Percentiles rank a stretch among this genome's conserved stretches.
phyloP scores from a whole-genome alignment of 2,329 filamentous ascomycete species.

The Decorospora gaudefroyi region DNA sequence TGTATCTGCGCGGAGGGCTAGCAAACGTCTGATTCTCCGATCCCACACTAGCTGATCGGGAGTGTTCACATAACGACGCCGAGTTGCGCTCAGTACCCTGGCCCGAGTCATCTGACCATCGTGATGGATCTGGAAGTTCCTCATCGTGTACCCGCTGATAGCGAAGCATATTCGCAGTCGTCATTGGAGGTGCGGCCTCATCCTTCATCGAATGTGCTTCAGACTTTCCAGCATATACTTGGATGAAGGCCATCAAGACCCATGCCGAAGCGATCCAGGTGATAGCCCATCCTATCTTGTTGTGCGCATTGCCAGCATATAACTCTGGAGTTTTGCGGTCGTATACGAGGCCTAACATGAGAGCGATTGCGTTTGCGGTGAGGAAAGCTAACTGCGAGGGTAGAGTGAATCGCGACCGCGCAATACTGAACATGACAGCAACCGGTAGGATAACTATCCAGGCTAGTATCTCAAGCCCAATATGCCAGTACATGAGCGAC shows the following conservation, averaged over 20 bases:
- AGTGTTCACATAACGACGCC: constrained; percentile 67
- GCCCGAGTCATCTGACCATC: constrained; percentile 53
- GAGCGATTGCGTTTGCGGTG: constrained; percentile 48
- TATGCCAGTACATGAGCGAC: constrained; percentile 68
- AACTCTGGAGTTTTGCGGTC: constrained; percentile 81
- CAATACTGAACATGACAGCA: constrained; percentile 82
- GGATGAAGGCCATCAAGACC: constrained; percentile 68
- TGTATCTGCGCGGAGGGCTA: constrained; percentile 46
- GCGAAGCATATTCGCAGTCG: constrained; percentile 45
- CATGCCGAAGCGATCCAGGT: constrained; percentile 74
- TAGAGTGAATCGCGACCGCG: constrained; percentile 74
- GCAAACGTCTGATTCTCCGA: constrained; percentile 47
- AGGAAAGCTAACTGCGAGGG: constrained; percentile 65
- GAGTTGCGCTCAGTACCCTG: constrained; percentile 74
- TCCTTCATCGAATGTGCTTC: constrained; percentile 31
- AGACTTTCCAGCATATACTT: constrained; percentile 60
- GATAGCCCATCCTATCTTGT: constrained; percentile 83
- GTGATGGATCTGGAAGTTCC: constrained; percentile 27
- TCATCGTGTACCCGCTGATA: constrained; percentile 47
- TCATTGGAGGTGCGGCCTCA: constrained; percentile 35
- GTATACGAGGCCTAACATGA: constrained; percentile 59
- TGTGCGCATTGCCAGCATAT: constrained; percentile 85
- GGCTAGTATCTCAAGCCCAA: constrained; percentile 68
- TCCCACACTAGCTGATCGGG: constrained; percentile 63
- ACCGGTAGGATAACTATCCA: constrained; percentile 76